Conservation (phyloP, 768 basidiomycete genomes). For the Sporobolomyces pararoseus region DNA sequence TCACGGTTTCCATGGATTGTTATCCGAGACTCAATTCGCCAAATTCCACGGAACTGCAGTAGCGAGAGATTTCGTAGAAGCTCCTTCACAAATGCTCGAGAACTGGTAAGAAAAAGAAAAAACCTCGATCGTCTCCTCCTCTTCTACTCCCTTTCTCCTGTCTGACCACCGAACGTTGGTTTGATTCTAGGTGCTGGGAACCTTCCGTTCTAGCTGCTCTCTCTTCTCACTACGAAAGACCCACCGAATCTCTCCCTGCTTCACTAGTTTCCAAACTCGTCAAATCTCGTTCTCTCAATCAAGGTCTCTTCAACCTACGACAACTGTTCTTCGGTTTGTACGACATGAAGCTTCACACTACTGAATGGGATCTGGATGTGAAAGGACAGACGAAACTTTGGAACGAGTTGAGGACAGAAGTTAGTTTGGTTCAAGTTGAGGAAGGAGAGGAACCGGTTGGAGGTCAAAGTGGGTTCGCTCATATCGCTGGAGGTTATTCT, state of each 20-base stretch:
- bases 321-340: constrained; percentile 67
- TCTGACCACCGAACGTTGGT: neutral
- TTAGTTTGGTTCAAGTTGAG: constrained; percentile 54
- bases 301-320: constrained; percentile 71
- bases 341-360: constrained; percentile 32
- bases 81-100: constrained; percentile 87
- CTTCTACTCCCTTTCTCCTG: neutral
- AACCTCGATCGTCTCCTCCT: constrained; percentile 17
- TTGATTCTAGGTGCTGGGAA: constrained; percentile 31
- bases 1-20: constrained; percentile 56
- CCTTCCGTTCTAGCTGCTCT: constrained; percentile 67
- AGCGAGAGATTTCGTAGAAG: constrained; percentile 59
- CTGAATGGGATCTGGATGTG: constrained; percentile 52
- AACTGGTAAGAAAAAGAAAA: too few species aligned
- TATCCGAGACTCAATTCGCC: constrained; percentile 66
- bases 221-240: constrained; percentile 73
- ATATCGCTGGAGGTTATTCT: constrained; percentile 55
- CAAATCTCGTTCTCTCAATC: constrained; percentile 58
- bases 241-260: constrained; percentile 62
- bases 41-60: constrained; percentile 65
- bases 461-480: constrained; percentile 72
- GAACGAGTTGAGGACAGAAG: constrained; percentile 63
- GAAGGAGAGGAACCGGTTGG: constrained; percentile 56
- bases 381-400: constrained; percentile 74
- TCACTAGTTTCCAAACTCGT: constrained; percentile 76